Percentiles rank a stretch among this genome's conserved stretches.
These are phyloP conservation scores for Lentinula detonsa DNA, from an alignment of 768 basidiomycete genomes.

Conservation along the genomic window DNA sequence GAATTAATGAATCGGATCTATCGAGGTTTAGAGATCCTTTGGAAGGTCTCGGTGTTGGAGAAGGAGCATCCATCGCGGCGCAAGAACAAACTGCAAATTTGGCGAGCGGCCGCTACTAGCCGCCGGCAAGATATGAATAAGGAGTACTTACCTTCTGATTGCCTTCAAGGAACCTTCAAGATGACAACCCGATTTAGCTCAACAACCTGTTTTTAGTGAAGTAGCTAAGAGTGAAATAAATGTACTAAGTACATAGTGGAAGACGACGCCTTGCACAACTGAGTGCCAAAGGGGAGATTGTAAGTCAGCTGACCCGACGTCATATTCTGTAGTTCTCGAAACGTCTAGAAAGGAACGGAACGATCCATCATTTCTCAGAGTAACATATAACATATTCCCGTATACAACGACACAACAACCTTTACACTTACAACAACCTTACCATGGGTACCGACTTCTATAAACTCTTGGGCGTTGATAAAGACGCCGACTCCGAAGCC, in stretches of 20 bases:
- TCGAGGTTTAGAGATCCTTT: conserved; percentile 1
- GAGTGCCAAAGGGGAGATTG: too few species aligned
- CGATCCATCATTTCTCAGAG: neutral
- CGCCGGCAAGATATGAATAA: neutral
- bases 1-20: conserved; percentile 34
- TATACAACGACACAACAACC: neutral
- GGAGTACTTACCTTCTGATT: too few species aligned
- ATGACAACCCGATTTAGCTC: too few species aligned
- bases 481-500: conserved; percentile 72
- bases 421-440: conserved; percentile 6
- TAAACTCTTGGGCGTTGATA: conserved; percentile 69
- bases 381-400: neutral
- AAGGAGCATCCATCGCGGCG: neutral
- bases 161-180: too few species aligned
- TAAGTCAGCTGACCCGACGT: neutral
- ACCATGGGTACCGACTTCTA: conserved; percentile 87
- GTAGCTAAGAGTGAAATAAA: too few species aligned
- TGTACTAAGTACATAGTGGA: too few species aligned
- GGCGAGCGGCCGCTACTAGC: too few species aligned
- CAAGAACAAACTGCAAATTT: too few species aligned
- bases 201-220: too few species aligned
- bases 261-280: too few species aligned
- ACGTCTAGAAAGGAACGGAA: neutral
- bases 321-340: neutral
- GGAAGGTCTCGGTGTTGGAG: neutral